Base-by-base conservation (phyloP, 1,139 yeast genomes). In the Pichia kudriavzevii region DNA sequence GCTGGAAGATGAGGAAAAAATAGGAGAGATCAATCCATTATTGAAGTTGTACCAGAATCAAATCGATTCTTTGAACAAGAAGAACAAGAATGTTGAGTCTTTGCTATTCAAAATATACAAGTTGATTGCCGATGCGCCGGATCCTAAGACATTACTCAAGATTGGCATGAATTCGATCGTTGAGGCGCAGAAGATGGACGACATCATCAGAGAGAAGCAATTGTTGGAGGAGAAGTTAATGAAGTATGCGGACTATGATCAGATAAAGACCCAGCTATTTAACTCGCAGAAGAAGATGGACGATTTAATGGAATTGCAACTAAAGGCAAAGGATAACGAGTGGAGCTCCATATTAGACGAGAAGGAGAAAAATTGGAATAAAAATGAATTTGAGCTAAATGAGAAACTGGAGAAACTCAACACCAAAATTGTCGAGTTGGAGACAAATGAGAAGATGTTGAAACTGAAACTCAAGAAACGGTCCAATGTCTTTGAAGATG, bases 1-100 rank as follows among this genome's bases (percentile, higher is more conserved):
- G 51, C 60, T 85, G 23, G 65, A 67, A 1, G 82, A 80, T 41
- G 72, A 66, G 4, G 78, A 70, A 36, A 88, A 85, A 55, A 60
- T 87, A 32, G 63, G 55, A 1, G 78, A 79, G 48, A 63, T 84
- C 54, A 83, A 83, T 47, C 59, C 66, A 5, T 60, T 91, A 30
- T 66, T 91, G 43, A 91, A 88, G 58, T 64, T 75, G 28, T 91
- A 91, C 55, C 98, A 91, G 56, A 72, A 77, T 41, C 96, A 87
- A 55, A 82, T 91, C 49, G 98, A 91, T 55, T 64, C 67, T 28
- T 64, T 91, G 45, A 84, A 96, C 4, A 75, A 73, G 47, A 75
- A 91, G 47, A 76, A 84, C 43, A 85, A 87, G 53, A 66, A 60
- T 32, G 76, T 83, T 2, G 97, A 91, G 52, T 66, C 68, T 24